These are phyloP conservation scores for Podospora sp. DNA, from an alignment of 495 filamentous ascomycete genomes.

Conservation along the genomic window DNA sequence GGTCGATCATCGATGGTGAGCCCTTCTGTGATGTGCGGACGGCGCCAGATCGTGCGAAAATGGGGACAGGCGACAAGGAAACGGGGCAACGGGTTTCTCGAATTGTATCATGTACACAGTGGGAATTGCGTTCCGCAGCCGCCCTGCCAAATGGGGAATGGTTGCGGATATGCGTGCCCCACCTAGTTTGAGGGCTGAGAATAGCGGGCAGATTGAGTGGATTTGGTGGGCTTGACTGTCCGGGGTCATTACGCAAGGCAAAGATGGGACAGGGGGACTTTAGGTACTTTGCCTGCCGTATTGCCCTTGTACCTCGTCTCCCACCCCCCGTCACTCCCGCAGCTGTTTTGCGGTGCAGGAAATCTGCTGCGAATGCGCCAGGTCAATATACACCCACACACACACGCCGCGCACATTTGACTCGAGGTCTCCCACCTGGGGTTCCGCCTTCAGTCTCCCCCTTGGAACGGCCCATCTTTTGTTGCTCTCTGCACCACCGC, in stretches of 20 bases:
- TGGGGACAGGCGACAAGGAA: background rate
- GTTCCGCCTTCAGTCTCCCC: conserved; percentile 9
- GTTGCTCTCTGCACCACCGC: conserved; percentile 5
- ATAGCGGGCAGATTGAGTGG: conserved; percentile 19
- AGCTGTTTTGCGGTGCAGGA: conserved; percentile 1
- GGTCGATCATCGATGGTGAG: background rate
- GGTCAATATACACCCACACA: conserved; percentile 11
- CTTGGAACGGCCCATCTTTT: background rate
- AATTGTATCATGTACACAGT: background rate
- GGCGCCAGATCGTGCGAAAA: background rate
- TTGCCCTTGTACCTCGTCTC: conserved; percentile 5
- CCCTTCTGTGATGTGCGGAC: background rate
- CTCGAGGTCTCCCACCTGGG: conserved; percentile 16
- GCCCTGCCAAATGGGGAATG: background rate
- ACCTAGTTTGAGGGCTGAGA: conserved; percentile 19
- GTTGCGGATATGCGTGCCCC: conserved; percentile 9
- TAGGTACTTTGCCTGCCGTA: conserved; percentile 5
- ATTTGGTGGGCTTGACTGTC: conserved; percentile 6
- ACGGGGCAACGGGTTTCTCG: background rate
- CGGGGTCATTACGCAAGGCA: conserved; percentile 9
- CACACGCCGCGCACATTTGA: conserved; percentile 6
- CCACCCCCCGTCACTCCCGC: background rate
- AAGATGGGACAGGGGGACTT: background rate
- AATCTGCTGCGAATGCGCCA: conserved; percentile 14
- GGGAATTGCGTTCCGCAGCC: background rate